Evolutionary conservation across 139 green algal genomes (phyloP), one percentile per base, ranked within the genome.

Genomic region (Chlorella sp.): DNA sequence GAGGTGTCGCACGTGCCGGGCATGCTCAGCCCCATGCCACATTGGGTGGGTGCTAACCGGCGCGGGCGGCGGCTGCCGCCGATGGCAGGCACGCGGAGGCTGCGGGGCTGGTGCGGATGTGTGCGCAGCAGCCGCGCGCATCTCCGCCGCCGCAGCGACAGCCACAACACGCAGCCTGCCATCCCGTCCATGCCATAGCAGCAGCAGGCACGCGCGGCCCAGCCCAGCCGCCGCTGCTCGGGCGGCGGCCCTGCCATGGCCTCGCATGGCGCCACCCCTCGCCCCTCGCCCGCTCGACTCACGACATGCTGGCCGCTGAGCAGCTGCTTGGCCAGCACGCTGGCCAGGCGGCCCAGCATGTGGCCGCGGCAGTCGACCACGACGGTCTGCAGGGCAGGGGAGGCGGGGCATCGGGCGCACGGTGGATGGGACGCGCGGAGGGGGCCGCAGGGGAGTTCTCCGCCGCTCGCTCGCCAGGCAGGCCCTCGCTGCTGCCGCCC

Each of bases 311-410:
- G 92, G 73, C 97, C 97, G 60, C 90, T 91, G 16, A 99, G 95
- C 79, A 98, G 89, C 93, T 99, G 97, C 95, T 99, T 99, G 88
- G 97, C 97, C 28, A 99, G 83, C 51, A 99, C 93, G 48, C 91
- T 96, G 76, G 97, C 96, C 90, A 99, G 92, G 74, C 97, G 96
- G 82, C 97, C 97, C 65, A 99, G 93, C 95, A 99, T 97, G 90
- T 99, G 97, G 67, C 93, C 95, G 19, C 95, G 90, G 85, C 93
- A 94, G 88, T 99, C 97, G 54, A 99, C 94, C 65, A 99, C 95
- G 43, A 98, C 87, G 38, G 90, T 90, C 94, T 96, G 86, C 86
- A 84, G 30, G 38, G 46, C 60, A 60, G 51, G 51, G 51, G 51
- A 60, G 51, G 13, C 11, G 51, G 51, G 51, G 51, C 51, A 60